Evolutionary conservation across 345 rosid genomes (phyloP), one percentile per base, ranked within the genome.

Genomic region (Gossypium australe): DNA sequence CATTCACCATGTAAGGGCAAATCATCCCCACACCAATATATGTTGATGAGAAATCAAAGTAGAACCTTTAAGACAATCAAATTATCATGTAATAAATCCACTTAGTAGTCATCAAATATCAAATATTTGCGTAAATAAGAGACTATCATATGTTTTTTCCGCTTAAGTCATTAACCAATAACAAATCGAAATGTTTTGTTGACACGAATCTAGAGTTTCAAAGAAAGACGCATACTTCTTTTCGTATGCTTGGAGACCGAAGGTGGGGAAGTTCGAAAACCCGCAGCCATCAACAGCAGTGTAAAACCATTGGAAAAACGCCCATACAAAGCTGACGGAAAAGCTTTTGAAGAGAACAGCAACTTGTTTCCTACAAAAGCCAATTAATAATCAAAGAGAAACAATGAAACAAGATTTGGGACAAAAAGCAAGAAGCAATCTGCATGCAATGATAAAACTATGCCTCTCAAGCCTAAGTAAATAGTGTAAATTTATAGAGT

Each of bases 11-110:
- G 78, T 90, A 87, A 27, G 98, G 97, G 75, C 97, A 94, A 12
- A 94, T 92, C 96, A 94, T 89, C 18, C 98, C 98, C 41, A 90
- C 97, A 11, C 98, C 98, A 22, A 94, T 89, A 67, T 94, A 94
- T 22, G 97, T 94, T 17, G 94, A 75, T 56, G 97, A 94, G 78
- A 94, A 92, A 80, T 94, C 98, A 75, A 94, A 94, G 87, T 84
- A 90, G 79, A 94, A 94, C 88, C 96, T 94, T 84, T 9, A 8
- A 17, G 22, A 24, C 34, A 45, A 58, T 9, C 9, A 27, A 70
- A 41, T 29, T 49, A 59, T 24, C 58, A 75, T 24, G 17, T 18
- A 38, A 25, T 60, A 7, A 18, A 14, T 25, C 29, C 29, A 14
- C 4, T 47, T 16, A 38, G 14, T 29, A 34, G 17, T 55, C 48